Conservation (phyloP, 306 rosid species). For the Potentilla sterilis region DNA sequence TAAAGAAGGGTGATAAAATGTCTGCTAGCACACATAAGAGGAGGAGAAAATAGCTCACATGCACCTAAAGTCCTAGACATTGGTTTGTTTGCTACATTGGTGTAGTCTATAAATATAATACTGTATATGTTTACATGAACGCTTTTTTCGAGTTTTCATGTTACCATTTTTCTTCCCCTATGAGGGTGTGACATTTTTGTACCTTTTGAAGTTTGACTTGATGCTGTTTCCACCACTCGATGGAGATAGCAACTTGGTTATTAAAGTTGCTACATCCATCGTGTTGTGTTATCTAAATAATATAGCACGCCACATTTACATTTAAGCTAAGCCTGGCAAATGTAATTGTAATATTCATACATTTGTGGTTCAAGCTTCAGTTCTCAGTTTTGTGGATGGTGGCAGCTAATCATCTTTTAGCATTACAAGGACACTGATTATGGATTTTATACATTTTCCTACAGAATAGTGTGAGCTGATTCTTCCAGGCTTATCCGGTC, state of each 20-base stretch:
- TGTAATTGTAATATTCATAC: not conserved
- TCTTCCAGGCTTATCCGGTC: not conserved
- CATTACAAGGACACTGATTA: not conserved
- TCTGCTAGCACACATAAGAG: not conserved
- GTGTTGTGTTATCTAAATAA: too few species aligned
- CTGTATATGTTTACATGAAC: too few species aligned
- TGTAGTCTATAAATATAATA: not conserved
- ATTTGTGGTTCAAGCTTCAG: not conserved
- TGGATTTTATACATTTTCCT: not conserved
- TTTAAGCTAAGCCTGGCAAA: not conserved
- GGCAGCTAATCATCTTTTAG: not conserved
- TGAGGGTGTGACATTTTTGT: not conserved
- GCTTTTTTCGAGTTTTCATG: not conserved
- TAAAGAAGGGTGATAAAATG: not conserved
- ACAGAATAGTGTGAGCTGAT: not conserved
- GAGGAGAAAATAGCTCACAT: not conserved
- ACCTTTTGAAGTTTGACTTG: not conserved
- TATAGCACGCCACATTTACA: not conserved
- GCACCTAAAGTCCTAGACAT: not conserved
- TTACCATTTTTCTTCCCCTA: not conserved
- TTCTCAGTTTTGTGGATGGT: not conserved
- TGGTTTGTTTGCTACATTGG: not conserved
- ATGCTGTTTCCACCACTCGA: not conserved
- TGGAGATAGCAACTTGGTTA: too few species aligned
- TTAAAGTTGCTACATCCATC: too few species aligned